A percentile compares a stretch with the other conserved stretches of the same genome.
These are phyloP conservation scores for Jatropha curcas DNA, from an alignment of 345 rosid species.

Conservation along the genomic window DNA sequence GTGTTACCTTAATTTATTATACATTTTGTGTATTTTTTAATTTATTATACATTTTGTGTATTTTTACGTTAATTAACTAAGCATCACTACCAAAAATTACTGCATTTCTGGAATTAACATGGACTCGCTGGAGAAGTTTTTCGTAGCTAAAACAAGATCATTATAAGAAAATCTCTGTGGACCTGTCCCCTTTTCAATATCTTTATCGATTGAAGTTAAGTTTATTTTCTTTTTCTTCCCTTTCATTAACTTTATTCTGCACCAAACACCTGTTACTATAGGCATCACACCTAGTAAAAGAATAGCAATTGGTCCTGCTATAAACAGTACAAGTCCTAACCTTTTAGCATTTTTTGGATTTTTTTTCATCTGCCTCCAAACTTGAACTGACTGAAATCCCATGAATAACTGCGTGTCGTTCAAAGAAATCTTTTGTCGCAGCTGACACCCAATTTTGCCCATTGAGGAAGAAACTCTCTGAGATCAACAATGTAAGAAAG, in stretches of 20 bases:
- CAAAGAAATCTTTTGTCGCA: conserved; percentile 14
- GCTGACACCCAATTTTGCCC: conserved; percentile 51
- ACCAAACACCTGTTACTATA: background rate
- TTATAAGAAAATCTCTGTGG: background rate
- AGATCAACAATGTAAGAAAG: conserved; percentile 48
- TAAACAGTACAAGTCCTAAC: background rate
- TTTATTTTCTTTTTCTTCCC: background rate
- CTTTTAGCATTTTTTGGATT: background rate
- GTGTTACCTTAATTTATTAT: too few species aligned
- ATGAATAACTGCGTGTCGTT: conserved; percentile 36
- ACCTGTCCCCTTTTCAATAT: background rate
- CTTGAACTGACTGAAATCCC: conserved; percentile 41
- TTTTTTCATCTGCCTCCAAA: background rate
- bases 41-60: too few species aligned
- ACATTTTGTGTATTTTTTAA: too few species aligned
- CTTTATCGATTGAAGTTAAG: background rate
- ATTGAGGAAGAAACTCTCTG: conserved; percentile 37
- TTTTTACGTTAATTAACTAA: too few species aligned
- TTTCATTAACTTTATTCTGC: background rate
- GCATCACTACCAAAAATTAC: too few species aligned
- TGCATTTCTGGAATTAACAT: too few species aligned
- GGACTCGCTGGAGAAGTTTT: background rate
- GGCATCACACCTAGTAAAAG: background rate
- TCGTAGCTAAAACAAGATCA: background rate
- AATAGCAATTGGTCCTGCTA: background rate